phyloP scores from a whole-genome alignment of 2,329 filamentous ascomycete genomes.

The Talaromyces rugulosus region DNA sequence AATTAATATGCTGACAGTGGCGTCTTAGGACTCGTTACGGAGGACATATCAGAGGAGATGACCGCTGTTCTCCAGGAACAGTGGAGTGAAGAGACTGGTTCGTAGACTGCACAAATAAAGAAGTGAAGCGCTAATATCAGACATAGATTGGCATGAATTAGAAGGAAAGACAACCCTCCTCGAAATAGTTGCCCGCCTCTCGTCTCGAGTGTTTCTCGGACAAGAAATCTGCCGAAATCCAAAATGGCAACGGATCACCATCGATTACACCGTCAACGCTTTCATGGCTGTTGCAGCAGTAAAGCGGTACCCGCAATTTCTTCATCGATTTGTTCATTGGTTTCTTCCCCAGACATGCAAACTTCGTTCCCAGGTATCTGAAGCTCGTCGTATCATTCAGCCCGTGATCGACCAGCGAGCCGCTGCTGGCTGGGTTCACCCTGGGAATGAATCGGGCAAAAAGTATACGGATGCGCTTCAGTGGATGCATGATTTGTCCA shows the following conservation, averaged over 20 bases:
- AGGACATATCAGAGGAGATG: conserved; percentile 10
- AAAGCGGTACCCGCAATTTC: conserved; percentile 31
- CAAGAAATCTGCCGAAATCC: conserved; percentile 14
- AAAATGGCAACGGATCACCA: conserved; percentile 12
- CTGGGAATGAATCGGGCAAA: not conserved
- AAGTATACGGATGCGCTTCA: conserved; percentile 14
- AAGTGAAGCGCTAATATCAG: not conserved
- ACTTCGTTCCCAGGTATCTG: conserved; percentile 30
- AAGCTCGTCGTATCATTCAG: conserved; percentile 30
- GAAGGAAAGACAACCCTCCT: conserved; percentile 8
- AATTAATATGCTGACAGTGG: not conserved
- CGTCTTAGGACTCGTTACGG: conserved; percentile 5
- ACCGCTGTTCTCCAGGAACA: not conserved
- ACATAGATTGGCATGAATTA: conserved; percentile 11
- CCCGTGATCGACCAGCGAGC: conserved; percentile 14
- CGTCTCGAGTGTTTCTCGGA: conserved; percentile 16
- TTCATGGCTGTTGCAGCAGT: conserved; percentile 27
- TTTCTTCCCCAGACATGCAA: conserved; percentile 35
- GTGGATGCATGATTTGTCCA: conserved; percentile 15
- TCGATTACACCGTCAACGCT: conserved; percentile 13
- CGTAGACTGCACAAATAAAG: not conserved
- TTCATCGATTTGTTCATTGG: conserved; percentile 37
- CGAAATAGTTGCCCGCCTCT: conserved; percentile 12
- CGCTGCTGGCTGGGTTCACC: not conserved
- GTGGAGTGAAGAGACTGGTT: conserved; percentile 8